Percentiles rank a stretch among this genome's conserved stretches.
Conservation (phyloP, 306 rosid species). For the Malus asiatica region DNA sequence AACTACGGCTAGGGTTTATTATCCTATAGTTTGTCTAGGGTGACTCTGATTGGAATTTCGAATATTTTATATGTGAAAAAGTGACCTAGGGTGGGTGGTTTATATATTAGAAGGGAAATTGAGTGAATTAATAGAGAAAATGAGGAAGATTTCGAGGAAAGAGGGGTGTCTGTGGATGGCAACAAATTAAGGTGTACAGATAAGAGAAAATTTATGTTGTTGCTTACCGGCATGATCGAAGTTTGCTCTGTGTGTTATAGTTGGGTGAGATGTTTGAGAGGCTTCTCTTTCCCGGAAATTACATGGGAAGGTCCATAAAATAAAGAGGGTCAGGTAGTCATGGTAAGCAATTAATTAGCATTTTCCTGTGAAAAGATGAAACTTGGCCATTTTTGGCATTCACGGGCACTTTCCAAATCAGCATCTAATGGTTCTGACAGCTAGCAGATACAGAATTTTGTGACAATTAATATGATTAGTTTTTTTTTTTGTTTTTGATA, state of each 20-base stretch:
- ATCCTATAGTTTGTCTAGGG: too few species aligned
- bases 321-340: background rate
- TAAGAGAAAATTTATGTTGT: background rate
- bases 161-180: constrained; percentile 7
- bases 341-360: background rate
- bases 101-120: background rate
- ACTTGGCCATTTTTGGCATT: background rate
- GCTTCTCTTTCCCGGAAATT: constrained; percentile 48
- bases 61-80: background rate
- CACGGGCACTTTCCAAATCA: background rate
- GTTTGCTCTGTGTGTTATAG: background rate
- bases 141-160: constrained; percentile 18
- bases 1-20: background rate
- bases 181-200: constrained; percentile 14
- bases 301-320: constrained; percentile 36
- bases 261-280: background rate
- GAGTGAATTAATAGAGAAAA: background rate
- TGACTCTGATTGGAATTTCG: too few species aligned
- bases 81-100: background rate
- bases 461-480: too few species aligned
- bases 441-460: background rate
- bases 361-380: background rate
- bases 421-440: background rate
- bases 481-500: too few species aligned
- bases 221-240: background rate